A percentile compares a stretch with the other conserved stretches of the same genome.
These are phyloP conservation scores for Camillea tinctor DNA, from an alignment of 2,329 filamentous ascomycete species.

Conservation along the genomic window DNA sequence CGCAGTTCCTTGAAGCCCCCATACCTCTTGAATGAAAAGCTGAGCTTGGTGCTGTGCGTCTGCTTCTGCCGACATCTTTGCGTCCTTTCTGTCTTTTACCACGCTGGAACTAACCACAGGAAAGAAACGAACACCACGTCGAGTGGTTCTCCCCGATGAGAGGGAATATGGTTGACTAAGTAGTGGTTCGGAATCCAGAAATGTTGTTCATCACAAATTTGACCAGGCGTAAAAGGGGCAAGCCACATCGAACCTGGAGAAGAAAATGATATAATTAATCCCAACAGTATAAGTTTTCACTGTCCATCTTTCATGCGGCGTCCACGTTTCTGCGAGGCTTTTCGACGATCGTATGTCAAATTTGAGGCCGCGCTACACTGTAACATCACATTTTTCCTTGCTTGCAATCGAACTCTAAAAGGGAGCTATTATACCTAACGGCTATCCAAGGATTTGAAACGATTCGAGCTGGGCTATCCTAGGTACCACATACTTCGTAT, in stretches of 20 bases:
- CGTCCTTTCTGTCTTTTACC: neutral
- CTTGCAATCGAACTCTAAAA: neutral
- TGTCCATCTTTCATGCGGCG: neutral
- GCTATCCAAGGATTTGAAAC: neutral
- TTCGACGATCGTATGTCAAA: neutral
- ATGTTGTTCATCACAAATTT: neutral
- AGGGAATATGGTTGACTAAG: neutral
- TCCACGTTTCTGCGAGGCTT: neutral
- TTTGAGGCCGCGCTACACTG: neutral
- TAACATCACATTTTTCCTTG: neutral
- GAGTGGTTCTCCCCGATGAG: neutral
- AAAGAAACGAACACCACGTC: neutral
- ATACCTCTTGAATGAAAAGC: constrained; percentile 25
- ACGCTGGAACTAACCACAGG: neutral
- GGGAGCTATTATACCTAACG: neutral
- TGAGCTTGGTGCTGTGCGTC: constrained; percentile 1
- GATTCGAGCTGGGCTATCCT: neutral
- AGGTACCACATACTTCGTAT: neutral
- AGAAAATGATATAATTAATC: neutral
- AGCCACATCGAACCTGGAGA: neutral
- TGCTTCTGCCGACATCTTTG: constrained; percentile 8
- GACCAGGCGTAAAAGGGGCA: neutral
- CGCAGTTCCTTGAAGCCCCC: constrained; percentile 24
- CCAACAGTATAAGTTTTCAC: neutral
- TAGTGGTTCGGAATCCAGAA: neutral